phyloP scores from a whole-genome alignment of 768 basidiomycete species.

The Pisolithus orientalis region DNA sequence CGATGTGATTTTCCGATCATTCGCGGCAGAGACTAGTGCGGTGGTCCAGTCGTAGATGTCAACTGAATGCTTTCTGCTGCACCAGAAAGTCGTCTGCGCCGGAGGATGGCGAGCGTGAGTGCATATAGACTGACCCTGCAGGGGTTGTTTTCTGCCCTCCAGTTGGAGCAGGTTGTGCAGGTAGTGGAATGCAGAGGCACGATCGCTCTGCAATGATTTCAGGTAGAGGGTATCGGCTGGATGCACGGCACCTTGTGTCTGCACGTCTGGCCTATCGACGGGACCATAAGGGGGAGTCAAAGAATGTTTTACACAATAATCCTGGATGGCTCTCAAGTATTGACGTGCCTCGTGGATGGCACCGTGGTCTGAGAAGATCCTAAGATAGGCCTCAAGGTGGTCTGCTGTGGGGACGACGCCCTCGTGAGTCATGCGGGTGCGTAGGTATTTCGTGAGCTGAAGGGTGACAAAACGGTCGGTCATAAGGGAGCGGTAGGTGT shows the following conservation, averaged over 20 bases:
- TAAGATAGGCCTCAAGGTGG: conserved; percentile 45
- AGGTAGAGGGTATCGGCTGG: conserved; percentile 41
- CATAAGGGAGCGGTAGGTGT: conserved; percentile 41
- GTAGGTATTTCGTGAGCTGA: conserved; percentile 44
- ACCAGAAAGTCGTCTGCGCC: conserved; percentile 1
- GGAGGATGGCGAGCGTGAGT: background rate
- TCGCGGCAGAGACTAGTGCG: conserved; percentile 38
- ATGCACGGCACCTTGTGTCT: conserved; percentile 18
- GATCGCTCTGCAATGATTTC: conserved; percentile 33
- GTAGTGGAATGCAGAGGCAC: conserved; percentile 42
- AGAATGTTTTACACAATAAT: conserved; percentile 14
- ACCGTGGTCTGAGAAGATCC: conserved; percentile 41
- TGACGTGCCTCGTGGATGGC: conserved; percentile 33
- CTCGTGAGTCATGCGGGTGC: conserved; percentile 35
- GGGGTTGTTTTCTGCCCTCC: conserved; percentile 10
- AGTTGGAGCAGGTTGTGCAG: conserved; percentile 32
- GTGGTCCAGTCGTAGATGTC: conserved; percentile 45
- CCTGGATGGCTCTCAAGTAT: conserved; percentile 36
- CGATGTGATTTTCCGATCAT: conserved; percentile 30
- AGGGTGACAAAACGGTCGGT: conserved; percentile 45
- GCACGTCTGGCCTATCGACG: background rate
- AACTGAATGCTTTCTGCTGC: conserved; percentile 21
- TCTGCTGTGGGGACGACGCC: conserved; percentile 32
- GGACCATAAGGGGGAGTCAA: conserved; percentile 17
- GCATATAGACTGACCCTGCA: background rate